These are phyloP conservation scores for Arthromyces matolae DNA, from an alignment of 768 basidiomycete species.

Conservation along the genomic window DNA sequence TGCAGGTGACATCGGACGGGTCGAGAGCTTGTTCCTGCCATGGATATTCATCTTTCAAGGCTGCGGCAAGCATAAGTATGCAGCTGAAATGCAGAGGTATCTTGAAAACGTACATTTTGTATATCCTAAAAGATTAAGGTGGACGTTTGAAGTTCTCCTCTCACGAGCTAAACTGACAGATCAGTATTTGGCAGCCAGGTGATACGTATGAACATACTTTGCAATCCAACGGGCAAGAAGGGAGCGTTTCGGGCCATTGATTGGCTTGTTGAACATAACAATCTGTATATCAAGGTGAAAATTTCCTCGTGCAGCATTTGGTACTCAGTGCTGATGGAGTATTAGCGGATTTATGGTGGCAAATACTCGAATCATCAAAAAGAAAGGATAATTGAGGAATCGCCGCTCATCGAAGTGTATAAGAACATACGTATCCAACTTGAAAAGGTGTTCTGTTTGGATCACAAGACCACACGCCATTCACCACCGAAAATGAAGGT, in stretches of 20 bases:
- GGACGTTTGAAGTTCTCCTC: background rate
- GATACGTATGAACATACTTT: slow-evolving; percentile 27
- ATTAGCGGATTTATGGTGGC: slow-evolving; percentile 31
- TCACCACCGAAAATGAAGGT: slow-evolving; percentile 24
- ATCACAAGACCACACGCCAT: slow-evolving; percentile 23
- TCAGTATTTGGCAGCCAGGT: slow-evolving; percentile 13
- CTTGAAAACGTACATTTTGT: slow-evolving; percentile 12
- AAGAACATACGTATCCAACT: slow-evolving; percentile 21
- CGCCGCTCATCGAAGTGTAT: slow-evolving; percentile 32
- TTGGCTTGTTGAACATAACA: slow-evolving; percentile 40
- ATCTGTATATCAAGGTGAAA: slow-evolving; percentile 40
- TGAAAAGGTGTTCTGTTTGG: slow-evolving; percentile 24
- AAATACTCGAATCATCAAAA: slow-evolving; percentile 31
- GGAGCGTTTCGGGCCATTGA: slow-evolving; percentile 31
- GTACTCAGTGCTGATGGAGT: background rate
- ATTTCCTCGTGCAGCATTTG: background rate
- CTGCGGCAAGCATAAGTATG: slow-evolving; percentile 17
- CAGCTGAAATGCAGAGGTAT: slow-evolving; percentile 11
- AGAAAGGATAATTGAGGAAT: slow-evolving; percentile 29
- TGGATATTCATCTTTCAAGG: slow-evolving; percentile 15
- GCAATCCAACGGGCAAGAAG: slow-evolving; percentile 33
- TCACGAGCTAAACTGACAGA: background rate
- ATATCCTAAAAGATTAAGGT: slow-evolving; percentile 13
- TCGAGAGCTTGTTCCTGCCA: slow-evolving; percentile 8
- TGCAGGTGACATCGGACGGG: slow-evolving; percentile 13